phyloP scores from a whole-genome alignment of 2,329 filamentous ascomycete genomes.

The Alternaria viburni region DNA sequence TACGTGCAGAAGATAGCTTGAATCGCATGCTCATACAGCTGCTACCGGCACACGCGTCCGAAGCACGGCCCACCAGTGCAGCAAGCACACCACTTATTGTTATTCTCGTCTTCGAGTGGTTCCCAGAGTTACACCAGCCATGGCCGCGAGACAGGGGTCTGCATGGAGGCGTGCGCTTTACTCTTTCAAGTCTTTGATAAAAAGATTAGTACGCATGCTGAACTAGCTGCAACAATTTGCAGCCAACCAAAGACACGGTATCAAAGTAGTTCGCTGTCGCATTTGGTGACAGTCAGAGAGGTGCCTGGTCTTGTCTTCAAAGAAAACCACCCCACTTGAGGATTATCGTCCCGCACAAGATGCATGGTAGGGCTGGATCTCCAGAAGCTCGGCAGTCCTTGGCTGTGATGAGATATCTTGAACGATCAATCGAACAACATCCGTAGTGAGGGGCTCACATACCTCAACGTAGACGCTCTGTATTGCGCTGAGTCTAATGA shows the following conservation, averaged over 20 bases:
- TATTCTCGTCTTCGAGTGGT: slow-evolving; percentile 44
- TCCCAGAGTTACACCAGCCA: slow-evolving; percentile 31
- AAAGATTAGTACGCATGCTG: slow-evolving; percentile 22
- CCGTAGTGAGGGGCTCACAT: background rate
- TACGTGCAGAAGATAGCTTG: slow-evolving; percentile 33
- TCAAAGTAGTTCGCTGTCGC: slow-evolving; percentile 27
- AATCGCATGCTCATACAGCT: slow-evolving; percentile 16
- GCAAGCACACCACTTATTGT: slow-evolving; percentile 35
- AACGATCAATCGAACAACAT: background rate
- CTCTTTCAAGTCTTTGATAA: slow-evolving; percentile 42
- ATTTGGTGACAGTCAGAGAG: slow-evolving; percentile 17
- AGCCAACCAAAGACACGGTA: slow-evolving; percentile 18
- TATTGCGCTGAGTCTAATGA: background rate
- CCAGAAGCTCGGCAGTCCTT: background rate
- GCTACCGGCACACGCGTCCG: slow-evolving; percentile 34
- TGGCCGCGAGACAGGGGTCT: slow-evolving; percentile 24
- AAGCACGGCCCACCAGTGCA: slow-evolving; percentile 29
- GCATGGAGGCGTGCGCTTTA: slow-evolving; percentile 34
- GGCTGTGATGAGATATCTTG: background rate
- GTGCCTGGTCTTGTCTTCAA: slow-evolving; percentile 9
- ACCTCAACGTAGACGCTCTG: background rate
- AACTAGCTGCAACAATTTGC: slow-evolving; percentile 13
- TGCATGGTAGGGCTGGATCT: slow-evolving; percentile 21
- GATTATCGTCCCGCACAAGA: slow-evolving; percentile 15
- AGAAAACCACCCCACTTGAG: slow-evolving; percentile 11